Percentiles rank a stretch among this genome's conserved stretches.
Evolutionary conservation across 1,284 basidiomycete genomes (phyloP).

Genomic region (Leucoagaricus sp.): DNA sequence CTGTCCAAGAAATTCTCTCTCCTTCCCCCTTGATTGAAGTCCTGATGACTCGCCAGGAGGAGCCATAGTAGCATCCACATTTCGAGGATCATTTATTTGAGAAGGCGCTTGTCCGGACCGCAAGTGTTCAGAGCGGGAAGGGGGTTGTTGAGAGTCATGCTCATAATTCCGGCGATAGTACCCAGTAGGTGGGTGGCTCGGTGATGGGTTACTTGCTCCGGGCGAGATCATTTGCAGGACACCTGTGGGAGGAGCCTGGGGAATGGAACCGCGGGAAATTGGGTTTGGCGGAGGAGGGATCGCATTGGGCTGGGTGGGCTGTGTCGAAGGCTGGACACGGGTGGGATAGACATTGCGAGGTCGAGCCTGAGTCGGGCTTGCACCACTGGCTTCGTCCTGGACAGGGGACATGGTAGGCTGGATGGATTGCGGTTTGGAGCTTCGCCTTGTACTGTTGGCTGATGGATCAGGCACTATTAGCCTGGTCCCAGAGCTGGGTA

Average conservation of each 20-base stretch:
- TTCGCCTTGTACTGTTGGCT: not conserved
- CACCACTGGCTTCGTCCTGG: slow-evolving; percentile 1
- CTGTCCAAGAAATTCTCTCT: slow-evolving; percentile 5
- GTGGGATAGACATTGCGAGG: slow-evolving; percentile 1
- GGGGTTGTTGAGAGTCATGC: slow-evolving; percentile 17
- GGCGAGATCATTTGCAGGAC: not conserved
- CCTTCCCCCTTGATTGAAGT: slow-evolving; percentile 8
- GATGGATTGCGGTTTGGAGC: slow-evolving; percentile 1
- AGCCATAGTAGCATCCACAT: slow-evolving; percentile 5
- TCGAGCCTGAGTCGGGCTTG: slow-evolving; percentile 4
- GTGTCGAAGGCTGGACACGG: not conserved
- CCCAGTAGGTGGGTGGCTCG: slow-evolving; percentile 10
- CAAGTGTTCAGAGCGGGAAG: not conserved
- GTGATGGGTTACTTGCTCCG: not conserved
- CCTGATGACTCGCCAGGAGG: slow-evolving; percentile 1
- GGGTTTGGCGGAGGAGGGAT: not conserved
- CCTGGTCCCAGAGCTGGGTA: not conserved
- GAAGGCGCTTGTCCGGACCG: not conserved
- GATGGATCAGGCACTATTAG: slow-evolving; percentile 1
- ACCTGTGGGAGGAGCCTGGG: not conserved
- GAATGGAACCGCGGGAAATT: not conserved
- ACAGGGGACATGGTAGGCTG: not conserved
- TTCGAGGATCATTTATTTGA: slow-evolving; percentile 3
- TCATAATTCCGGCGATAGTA: slow-evolving; percentile 40
- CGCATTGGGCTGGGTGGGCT: not conserved